Evolutionary conservation across 2,329 filamentous ascomycete genomes (phyloP).

Genomic region (Zymoseptoria tritici): DNA sequence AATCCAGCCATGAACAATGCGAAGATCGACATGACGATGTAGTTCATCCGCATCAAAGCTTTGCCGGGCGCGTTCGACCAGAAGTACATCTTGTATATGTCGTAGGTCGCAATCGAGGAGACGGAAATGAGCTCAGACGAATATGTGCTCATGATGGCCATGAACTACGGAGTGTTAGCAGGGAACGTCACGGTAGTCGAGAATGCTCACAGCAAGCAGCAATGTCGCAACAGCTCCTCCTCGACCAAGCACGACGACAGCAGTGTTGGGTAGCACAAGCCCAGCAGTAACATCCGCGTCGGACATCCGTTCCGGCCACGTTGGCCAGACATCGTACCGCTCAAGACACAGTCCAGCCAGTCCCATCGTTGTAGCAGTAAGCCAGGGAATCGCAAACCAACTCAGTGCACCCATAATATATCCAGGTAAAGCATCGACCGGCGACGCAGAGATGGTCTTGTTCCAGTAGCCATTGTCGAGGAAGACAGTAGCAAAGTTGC

Average conservation of each 20-base stretch:
- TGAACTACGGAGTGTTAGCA: constrained; percentile 12
- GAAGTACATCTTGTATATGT: constrained; percentile 36
- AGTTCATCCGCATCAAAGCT: constrained; percentile 33
- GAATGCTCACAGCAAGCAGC: constrained; percentile 43
- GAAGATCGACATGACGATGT: constrained; percentile 34
- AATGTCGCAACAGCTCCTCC: constrained; percentile 71
- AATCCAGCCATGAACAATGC: constrained; percentile 33
- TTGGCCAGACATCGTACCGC: constrained; percentile 38
- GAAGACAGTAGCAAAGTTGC: constrained; percentile 28
- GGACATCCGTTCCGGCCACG: constrained; percentile 62
- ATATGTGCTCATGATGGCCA: constrained; percentile 24
- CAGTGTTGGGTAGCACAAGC: constrained; percentile 73
- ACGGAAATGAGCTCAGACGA: constrained; percentile 36
- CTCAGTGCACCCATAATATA: constrained; percentile 37
- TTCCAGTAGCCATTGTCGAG: constrained; percentile 42
- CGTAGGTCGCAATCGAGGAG: constrained; percentile 34
- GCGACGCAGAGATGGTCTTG: constrained; percentile 34
- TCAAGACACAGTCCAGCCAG: constrained; percentile 26
- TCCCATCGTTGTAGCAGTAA: constrained; percentile 40
- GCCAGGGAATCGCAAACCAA: constrained; percentile 44
- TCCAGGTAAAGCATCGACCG: constrained; percentile 31
- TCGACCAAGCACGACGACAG: constrained; percentile 70
- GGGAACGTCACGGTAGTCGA: not conserved
- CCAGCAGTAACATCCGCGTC: constrained; percentile 69
- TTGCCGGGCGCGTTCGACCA: constrained; percentile 30